Evolutionary conservation across 176 grass and related monocot species (phyloP).

Genomic region (Musa troglodytarum): DNA sequence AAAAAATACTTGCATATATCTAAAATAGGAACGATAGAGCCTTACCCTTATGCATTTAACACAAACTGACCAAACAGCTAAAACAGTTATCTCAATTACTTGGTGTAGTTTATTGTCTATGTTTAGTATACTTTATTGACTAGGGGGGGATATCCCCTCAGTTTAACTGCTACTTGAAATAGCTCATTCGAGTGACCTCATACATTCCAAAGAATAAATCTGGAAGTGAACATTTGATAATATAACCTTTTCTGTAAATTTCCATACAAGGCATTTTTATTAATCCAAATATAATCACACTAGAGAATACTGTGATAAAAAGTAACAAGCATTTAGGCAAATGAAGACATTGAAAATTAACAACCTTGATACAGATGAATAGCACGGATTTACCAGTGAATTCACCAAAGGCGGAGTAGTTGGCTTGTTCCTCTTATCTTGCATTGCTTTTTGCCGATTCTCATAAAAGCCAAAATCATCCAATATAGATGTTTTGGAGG

Average conservation of each 20-base stretch:
- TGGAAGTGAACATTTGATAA: neutral
- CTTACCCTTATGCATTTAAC: too few relatives aligned
- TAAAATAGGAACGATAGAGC: too few relatives aligned
- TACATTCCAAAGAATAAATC: neutral
- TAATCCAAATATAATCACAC: too few relatives aligned
- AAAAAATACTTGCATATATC: too few relatives aligned
- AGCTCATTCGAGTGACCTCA: neutral
- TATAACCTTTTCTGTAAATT: neutral
- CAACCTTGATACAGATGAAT: neutral
- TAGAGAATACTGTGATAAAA: too few relatives aligned
- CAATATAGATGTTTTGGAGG: constrained; percentile 79
- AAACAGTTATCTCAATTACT: neutral
- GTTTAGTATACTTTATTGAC: neutral
- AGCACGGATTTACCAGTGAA: constrained; percentile 21
- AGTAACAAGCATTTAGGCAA: neutral
- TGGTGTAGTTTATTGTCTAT: neutral
- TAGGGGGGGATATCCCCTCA: too few relatives aligned
- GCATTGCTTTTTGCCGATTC: constrained; percentile 79
- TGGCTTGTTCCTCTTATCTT: constrained; percentile 63
- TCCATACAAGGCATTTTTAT: too few relatives aligned
- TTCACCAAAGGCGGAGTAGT: constrained; percentile 27
- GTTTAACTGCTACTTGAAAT: neutral
- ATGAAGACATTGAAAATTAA: neutral
- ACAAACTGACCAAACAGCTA: too few relatives aligned
- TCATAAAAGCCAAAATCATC: constrained; percentile 90